Percentiles rank a stretch among this genome's conserved stretches.
phyloP scores from a whole-genome alignment of 805 yeast species.

The Kodamaea kakaduensis region DNA sequence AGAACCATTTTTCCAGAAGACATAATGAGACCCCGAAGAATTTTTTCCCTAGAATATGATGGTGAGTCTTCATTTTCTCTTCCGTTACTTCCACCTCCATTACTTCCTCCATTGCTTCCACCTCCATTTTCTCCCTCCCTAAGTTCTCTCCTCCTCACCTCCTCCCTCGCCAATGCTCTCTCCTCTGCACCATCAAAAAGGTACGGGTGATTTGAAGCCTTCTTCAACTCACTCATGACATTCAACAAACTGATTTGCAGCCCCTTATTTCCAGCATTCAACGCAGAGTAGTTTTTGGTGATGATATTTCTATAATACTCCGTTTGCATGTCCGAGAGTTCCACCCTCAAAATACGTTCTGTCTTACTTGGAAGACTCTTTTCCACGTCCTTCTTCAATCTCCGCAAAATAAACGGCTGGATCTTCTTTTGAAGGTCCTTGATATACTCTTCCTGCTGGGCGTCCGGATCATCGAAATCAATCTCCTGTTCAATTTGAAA shows the following conservation, averaged over 20 bases:
- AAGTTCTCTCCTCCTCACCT: not conserved
- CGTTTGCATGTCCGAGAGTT: constrained; percentile 90
- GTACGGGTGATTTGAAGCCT: constrained; percentile 97
- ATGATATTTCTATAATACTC: constrained; percentile 91
- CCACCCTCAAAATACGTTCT: constrained; percentile 92
- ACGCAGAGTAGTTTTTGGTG: constrained; percentile 86
- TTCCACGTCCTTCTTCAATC: constrained; percentile 96
- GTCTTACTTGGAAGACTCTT: constrained; percentile 94
- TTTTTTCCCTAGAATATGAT: constrained; percentile 65
- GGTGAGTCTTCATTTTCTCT: constrained; percentile 32
- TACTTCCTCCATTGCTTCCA: no score
- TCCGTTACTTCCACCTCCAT: no score
- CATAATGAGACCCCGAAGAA: constrained; percentile 90
- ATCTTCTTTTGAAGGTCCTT: constrained; percentile 77
- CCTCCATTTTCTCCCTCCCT: not conserved
- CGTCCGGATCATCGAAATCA: constrained; percentile 87
- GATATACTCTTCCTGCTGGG: constrained; percentile 83
- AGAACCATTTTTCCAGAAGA: constrained; percentile 98
- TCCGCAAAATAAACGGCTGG: constrained; percentile 87
- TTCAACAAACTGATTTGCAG: constrained; percentile 83
- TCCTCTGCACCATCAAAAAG: constrained; percentile 91
- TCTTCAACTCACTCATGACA: constrained; percentile 92
- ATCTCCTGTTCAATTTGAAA: constrained; percentile 89
- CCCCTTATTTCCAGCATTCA: constrained; percentile 77
- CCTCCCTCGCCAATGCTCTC: constrained; percentile 55